Evolutionary conservation across 2,329 filamentous ascomycete species (phyloP).

Genomic region (Dactylella cylindrospora): DNA sequence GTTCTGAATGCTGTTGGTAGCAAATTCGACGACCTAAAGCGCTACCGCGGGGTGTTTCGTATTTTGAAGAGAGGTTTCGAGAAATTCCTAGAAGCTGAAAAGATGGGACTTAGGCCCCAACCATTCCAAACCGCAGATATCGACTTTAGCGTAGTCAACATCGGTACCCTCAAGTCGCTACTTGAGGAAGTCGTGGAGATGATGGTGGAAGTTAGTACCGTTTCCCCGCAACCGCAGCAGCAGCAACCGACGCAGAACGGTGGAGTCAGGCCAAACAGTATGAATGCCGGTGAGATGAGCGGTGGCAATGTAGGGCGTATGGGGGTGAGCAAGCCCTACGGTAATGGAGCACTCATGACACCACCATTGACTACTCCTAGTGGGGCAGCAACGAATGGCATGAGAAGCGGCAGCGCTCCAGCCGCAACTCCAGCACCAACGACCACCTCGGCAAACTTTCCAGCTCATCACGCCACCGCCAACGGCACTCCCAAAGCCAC

Average conservation of each 20-base stretch:
- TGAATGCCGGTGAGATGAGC: constrained; percentile 16
- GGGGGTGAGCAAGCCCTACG: constrained; percentile 28
- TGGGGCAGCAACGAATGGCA: constrained; percentile 9
- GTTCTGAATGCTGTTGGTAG: constrained; percentile 34
- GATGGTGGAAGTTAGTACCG: constrained; percentile 26
- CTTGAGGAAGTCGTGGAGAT: constrained; percentile 40
- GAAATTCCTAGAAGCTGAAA: constrained; percentile 41
- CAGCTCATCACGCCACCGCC: constrained; percentile 19
- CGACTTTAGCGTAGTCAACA: constrained; percentile 39
- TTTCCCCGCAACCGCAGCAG: constrained; percentile 3
- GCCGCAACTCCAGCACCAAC: constrained; percentile 24
- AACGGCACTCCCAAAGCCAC: constrained; percentile 1
- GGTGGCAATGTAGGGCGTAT: constrained; percentile 10
- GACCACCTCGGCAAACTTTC: not conserved
- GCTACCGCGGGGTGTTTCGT: constrained; percentile 39
- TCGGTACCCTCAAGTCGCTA: constrained; percentile 33
- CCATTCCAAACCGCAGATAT: constrained; percentile 33
- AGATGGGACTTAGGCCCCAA: constrained; percentile 36
- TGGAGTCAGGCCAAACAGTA: constrained; percentile 2
- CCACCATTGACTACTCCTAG: constrained; percentile 28
- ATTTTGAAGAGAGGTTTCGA: constrained; percentile 39
- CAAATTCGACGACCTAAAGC: constrained; percentile 43
- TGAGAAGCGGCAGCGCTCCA: constrained; percentile 30
- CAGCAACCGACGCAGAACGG: constrained; percentile 12
- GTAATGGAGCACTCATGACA: constrained; percentile 38